A percentile compares a stretch with the other conserved stretches of the same genome.
phyloP scores from a whole-genome alignment of 176 grass and related monocot genomes.

The Sorghum bicolor region DNA sequence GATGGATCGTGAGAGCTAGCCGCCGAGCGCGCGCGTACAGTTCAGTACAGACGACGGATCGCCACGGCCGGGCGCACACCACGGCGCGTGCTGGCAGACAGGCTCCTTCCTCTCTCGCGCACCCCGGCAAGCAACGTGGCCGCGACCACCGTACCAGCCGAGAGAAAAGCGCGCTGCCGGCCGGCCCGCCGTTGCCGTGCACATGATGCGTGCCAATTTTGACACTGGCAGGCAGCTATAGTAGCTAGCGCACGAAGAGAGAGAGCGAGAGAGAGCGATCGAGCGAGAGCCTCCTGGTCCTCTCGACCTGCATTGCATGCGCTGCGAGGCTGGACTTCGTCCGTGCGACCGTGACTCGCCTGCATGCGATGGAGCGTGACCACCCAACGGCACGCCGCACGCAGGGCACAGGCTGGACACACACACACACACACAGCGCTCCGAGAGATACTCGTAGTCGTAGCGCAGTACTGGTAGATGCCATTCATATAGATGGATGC shows the following conservation, averaged over 20 bases:
- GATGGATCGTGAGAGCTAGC: background rate
- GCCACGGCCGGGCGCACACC: background rate
- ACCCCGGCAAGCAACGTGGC: slow-evolving; percentile 21
- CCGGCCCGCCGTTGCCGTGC: background rate
- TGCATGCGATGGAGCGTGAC: background rate
- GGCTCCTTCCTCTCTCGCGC: background rate
- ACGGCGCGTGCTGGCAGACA: slow-evolving; percentile 5
- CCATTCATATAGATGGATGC: background rate
- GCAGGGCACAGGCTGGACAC: too few species aligned
- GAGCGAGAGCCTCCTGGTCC: background rate
- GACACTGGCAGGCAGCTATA: background rate
- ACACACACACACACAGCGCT: too few species aligned
- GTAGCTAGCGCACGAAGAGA: background rate
- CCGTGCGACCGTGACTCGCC: background rate
- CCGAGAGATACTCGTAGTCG: too few species aligned
- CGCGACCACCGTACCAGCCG: background rate
- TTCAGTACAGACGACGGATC: background rate
- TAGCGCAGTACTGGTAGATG: too few species aligned
- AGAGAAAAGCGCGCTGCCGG: background rate
- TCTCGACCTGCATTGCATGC: background rate
- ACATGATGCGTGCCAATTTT: background rate
- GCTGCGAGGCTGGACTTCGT: background rate
- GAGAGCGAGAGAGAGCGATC: too few species aligned
- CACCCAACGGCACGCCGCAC: background rate
- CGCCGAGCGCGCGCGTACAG: background rate